Conservation (phyloP, 306 rosid genomes). For the Quercus parvula region DNA sequence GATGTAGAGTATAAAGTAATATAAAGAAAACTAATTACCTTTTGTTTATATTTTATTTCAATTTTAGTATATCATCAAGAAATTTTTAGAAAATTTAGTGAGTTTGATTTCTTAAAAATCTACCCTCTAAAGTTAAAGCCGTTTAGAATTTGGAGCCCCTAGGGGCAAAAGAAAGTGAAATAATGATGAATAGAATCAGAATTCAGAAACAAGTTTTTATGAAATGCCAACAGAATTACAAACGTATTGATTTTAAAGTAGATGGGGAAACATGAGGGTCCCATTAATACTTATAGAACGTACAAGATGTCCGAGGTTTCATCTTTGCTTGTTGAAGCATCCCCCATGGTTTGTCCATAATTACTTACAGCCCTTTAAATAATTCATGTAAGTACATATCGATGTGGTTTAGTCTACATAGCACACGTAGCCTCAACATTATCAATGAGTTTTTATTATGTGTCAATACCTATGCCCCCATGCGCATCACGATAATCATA, state of each 20-base stretch:
- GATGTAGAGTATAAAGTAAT: not conserved
- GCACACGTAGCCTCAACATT: slow-evolving; percentile 34
- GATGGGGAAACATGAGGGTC: not conserved
- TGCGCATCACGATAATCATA: slow-evolving; percentile 50
- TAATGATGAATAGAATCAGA: not conserved
- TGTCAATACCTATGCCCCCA: slow-evolving; percentile 36
- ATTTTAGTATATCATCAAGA: too few species aligned
- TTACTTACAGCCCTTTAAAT: not conserved
- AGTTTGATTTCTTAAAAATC: not conserved
- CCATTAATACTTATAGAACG: not conserved
- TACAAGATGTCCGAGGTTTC: not conserved
- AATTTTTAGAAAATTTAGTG: too few species aligned
- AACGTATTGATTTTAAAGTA: not conserved
- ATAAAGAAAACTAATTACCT: not conserved
- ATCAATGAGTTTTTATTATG: slow-evolving; percentile 21
- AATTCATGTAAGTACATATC: slow-evolving; percentile 26
- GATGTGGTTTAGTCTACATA: slow-evolving; percentile 28
- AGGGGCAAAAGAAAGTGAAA: not conserved
- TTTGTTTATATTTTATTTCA: not conserved
- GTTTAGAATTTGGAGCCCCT: not conserved
- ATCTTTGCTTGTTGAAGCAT: not conserved
- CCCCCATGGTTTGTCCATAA: not conserved
- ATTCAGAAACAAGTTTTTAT: not conserved
- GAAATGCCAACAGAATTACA: not conserved
- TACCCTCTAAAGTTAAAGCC: not conserved